Conservation (phyloP, 2,329 filamentous ascomycete genomes). For the Trichophyton mentagrophytes region DNA sequence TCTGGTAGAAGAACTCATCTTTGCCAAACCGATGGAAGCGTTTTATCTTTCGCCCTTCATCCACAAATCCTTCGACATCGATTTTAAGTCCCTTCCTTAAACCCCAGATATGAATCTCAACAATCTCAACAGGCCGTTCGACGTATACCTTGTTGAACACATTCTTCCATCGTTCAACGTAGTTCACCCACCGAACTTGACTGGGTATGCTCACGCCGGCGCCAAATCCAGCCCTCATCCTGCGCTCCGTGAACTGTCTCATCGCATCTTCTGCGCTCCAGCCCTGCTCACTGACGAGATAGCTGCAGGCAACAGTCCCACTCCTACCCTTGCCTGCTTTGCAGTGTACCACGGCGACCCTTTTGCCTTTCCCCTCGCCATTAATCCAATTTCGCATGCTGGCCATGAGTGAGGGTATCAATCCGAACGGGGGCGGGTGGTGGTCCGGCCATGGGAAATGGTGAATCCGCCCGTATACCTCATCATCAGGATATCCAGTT, state of each 20-base stretch:
- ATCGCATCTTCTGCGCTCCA: slow-evolving; percentile 54
- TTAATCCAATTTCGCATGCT: slow-evolving; percentile 84
- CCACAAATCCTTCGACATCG: slow-evolving; percentile 67
- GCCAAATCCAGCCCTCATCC: slow-evolving; percentile 84
- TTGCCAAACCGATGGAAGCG: slow-evolving; percentile 66
- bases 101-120: slow-evolving; percentile 85
- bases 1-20: slow-evolving; percentile 48
- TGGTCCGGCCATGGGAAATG: slow-evolving; percentile 98
- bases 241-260: slow-evolving; percentile 59
- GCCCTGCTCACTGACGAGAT: slow-evolving; percentile 75
- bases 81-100: slow-evolving; percentile 78
- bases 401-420: slow-evolving; percentile 79
- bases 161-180: slow-evolving; percentile 77
- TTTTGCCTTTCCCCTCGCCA: slow-evolving; percentile 29
- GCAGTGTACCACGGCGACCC: slow-evolving; percentile 87
- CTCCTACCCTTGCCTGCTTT: slow-evolving; percentile 93
- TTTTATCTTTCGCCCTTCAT: slow-evolving; percentile 81
- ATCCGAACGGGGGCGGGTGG: slow-evolving; percentile 81
- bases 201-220: slow-evolving; percentile 85
- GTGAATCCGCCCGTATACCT: slow-evolving; percentile 70
- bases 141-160: slow-evolving; percentile 60
- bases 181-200: slow-evolving; percentile 74
- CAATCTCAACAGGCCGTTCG: slow-evolving; percentile 68
- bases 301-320: slow-evolving; percentile 76
- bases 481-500: slow-evolving; percentile 83